These are phyloP conservation scores for Moniliella sp. DNA, from an alignment of 1,284 basidiomycete genomes.

Conservation along the genomic window DNA sequence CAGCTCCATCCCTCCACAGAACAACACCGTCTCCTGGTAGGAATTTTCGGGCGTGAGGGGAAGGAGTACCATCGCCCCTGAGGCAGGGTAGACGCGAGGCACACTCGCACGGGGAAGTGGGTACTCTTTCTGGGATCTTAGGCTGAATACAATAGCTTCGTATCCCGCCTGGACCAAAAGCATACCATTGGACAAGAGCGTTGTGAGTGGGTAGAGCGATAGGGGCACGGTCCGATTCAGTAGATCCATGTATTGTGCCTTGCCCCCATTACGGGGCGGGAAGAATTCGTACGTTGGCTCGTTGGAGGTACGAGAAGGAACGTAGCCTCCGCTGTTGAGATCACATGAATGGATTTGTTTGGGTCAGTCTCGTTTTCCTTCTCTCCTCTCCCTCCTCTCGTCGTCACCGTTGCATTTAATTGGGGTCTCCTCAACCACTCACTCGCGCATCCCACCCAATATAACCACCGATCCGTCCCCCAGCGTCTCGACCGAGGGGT, in stretches of 20 bases:
- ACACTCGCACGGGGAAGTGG: constrained; percentile 5
- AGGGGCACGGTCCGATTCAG: constrained; percentile 16
- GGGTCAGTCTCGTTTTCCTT: not conserved
- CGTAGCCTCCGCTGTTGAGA: constrained; percentile 15
- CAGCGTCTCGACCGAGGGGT: constrained; percentile 20
- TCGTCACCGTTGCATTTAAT: not conserved
- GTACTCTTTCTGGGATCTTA: constrained; percentile 8
- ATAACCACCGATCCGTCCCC: constrained; percentile 14
- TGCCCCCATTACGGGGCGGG: constrained; percentile 10
- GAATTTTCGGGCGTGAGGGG: constrained; percentile 13
- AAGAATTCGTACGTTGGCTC: constrained; percentile 27
- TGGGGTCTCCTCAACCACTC: not conserved
- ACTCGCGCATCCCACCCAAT: constrained; percentile 14
- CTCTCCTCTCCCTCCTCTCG: not conserved
- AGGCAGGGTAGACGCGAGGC: constrained; percentile 19
- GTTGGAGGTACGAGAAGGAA: too few species aligned
- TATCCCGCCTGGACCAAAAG: constrained; percentile 15
- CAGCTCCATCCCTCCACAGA: constrained; percentile 20
- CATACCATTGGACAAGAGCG: constrained; percentile 18
- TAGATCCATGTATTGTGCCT: constrained; percentile 3
- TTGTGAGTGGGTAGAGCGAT: constrained; percentile 19
- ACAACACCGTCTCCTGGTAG: constrained; percentile 20
- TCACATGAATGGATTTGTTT: not conserved
- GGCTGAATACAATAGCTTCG: constrained; percentile 17
- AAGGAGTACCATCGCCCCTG: constrained; percentile 15